These are phyloP conservation scores for Saccharum spontaneum DNA, from an alignment of 176 grass and related monocot genomes.

Conservation along the genomic window DNA sequence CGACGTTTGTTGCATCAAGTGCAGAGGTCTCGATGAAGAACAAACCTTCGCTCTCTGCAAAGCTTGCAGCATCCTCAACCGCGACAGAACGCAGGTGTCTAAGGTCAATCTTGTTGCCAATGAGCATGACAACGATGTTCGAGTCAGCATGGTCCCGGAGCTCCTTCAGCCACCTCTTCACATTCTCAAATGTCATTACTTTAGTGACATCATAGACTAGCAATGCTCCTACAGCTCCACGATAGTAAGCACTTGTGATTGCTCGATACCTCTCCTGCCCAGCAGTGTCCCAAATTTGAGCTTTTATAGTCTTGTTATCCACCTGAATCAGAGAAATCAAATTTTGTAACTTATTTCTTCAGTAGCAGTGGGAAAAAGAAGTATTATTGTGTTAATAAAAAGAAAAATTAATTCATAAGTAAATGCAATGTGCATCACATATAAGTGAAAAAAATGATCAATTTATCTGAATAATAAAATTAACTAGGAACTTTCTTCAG, in stretches of 20 bases:
- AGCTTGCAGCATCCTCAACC: slow-evolving; percentile 41
- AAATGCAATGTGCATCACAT: neutral
- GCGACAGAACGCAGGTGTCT: slow-evolving; percentile 47
- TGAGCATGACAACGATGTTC: slow-evolving; percentile 51
- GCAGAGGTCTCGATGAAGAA: slow-evolving; percentile 51
- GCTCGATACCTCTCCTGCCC: slow-evolving; percentile 42
- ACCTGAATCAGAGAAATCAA: slow-evolving; percentile 1
- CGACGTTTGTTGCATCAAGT: slow-evolving; percentile 42
- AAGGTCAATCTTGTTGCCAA: slow-evolving; percentile 54
- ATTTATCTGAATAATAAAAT: neutral
- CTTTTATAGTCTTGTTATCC: slow-evolving; percentile 20
- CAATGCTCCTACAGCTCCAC: slow-evolving; percentile 47
- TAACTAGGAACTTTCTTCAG: neutral
- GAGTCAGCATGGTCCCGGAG: slow-evolving; percentile 46
- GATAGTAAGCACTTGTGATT: slow-evolving; percentile 51
- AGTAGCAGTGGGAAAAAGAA: neutral
- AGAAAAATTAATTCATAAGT: neutral
- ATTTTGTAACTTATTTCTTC: neutral
- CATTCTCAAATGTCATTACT: slow-evolving; percentile 44
- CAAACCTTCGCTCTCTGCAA: slow-evolving; percentile 38
- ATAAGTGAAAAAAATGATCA: neutral
- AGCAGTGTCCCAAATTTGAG: slow-evolving; percentile 37
- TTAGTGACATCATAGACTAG: slow-evolving; percentile 50
- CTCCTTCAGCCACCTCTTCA: slow-evolving; percentile 51
- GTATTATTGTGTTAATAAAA: neutral